These are phyloP conservation scores for Mortierella sp. DNA, from an alignment of 371 early-diverging fungal species.

Conservation along the genomic window DNA sequence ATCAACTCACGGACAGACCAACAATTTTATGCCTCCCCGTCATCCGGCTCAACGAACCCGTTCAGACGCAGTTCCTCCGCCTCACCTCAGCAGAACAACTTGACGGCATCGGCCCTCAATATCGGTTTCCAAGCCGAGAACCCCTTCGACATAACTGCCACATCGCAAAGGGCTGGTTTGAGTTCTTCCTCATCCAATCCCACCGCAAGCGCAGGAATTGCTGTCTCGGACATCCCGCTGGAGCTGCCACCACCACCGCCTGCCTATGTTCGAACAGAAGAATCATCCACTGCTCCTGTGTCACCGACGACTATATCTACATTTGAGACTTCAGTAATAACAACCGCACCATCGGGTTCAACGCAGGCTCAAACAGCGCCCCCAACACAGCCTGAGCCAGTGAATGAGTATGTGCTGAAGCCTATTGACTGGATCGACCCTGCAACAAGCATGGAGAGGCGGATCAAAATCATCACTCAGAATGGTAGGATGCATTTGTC, in stretches of 20 bases:
- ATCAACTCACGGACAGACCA: not conserved
- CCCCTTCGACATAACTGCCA: constrained; percentile 31
- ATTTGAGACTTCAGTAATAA: no score
- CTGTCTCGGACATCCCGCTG: constrained; percentile 7
- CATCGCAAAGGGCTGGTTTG: constrained; percentile 1
- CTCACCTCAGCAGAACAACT: constrained; percentile 9
- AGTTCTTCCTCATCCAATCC: not conserved
- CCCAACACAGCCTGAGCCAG: constrained; percentile 16
- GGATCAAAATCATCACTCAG: constrained; percentile 81
- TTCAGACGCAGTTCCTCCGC: constrained; percentile 35
- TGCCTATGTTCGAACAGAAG: constrained; percentile 10
- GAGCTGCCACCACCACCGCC: constrained; percentile 34
- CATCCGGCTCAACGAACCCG: constrained; percentile 37
- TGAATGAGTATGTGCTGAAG: constrained; percentile 71
- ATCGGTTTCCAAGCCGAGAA: constrained; percentile 17
- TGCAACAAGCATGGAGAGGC: constrained; percentile 49
- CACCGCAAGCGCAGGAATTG: not conserved
- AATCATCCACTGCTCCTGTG: not conserved
- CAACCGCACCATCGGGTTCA: not conserved
- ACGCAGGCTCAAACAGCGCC: constrained; percentile 10
- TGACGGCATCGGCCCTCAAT: not conserved
- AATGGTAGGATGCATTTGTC: constrained; percentile 64
- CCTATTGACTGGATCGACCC: constrained; percentile 71
- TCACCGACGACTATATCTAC: no score
- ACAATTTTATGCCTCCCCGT: constrained; percentile 9